Evolutionary conservation across 108 stramenopile species (phyloP), one percentile per base, ranked within the genome.

Genomic region (Skeletonema grethae): DNA sequence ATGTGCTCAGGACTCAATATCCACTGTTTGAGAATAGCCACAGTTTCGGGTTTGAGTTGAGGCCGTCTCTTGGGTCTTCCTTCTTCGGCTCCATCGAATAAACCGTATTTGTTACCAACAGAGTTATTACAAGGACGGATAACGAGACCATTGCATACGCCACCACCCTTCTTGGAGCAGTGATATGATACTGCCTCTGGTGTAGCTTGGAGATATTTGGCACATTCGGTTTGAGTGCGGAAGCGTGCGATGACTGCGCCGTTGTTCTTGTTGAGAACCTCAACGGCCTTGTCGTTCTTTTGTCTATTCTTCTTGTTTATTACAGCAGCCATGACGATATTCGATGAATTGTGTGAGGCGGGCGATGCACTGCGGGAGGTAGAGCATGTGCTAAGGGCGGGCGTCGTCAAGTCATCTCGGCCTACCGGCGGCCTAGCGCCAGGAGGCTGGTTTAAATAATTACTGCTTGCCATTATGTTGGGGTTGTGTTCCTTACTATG

Each of bases 111-210:
- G 29, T 9, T 45, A 22, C 6, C 15, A 25, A 12, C 32, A 9
- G 32, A 45, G 22, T 22, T 31, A 39, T 45, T 41, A 6, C 56
- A 34, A 15, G 77, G 77, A 0, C 70, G 77, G 11, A 78, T 70
- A 4, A 60, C 7, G 6, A 78, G 63, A 34, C 77, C 77, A 45
- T 78, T 78, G 70, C 77, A 78, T 12, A 62, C 34, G 1, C 77
- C 77, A 7, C 77, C 77, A 12, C 77, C 70, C 65, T 53, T 53
- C 22, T 53, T 53, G 70, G 69, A 61, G 48, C 77, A 78, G 61
- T 78, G 77, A 59, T 78, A 78, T 50, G 69, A 70, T 22, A 78
- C 70, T 5, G 77, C 77, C 58, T 78, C 77, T 58, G 77, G 77
- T n/a, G 77, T 78, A 3, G 77, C 77, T 18, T 65, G 77, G 28